Evolutionary conservation across 2,329 filamentous ascomycete species (phyloP).

Genomic region (Aspergillus neoniger): DNA sequence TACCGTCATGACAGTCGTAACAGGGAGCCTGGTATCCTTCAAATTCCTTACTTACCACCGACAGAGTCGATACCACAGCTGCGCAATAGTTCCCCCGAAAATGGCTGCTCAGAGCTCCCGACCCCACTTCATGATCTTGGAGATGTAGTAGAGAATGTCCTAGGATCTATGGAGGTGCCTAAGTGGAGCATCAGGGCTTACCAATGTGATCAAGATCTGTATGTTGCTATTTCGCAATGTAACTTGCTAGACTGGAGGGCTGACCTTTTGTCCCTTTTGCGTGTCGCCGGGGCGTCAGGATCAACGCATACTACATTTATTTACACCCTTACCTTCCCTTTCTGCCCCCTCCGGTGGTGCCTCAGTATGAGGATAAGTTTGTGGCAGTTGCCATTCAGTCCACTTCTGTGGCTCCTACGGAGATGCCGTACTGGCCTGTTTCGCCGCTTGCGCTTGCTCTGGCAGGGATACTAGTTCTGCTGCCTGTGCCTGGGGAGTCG

Average conservation of each 20-base stretch:
- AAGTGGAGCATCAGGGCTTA: conserved; percentile 1
- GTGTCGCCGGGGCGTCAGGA: conserved; percentile 7
- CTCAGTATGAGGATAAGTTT: conserved; percentile 15
- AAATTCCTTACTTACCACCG: no score
- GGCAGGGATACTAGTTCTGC: conserved; percentile 23
- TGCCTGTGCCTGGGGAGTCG: conserved; percentile 17
- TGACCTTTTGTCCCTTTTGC: neutral
- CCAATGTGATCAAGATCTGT: conserved; percentile 8
- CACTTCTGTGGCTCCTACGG: neutral
- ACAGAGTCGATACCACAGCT: no score
- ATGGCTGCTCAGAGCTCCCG: neutral
- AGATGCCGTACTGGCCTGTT: conserved; percentile 24
- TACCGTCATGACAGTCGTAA: neutral
- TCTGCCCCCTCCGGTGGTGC: conserved; percentile 16
- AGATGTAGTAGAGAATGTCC: neutral
- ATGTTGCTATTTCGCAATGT: neutral
- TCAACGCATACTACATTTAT: conserved; percentile 31
- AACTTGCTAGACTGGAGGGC: neutral
- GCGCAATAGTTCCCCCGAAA: no score
- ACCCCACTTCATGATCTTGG: neutral
- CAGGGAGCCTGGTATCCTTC: no score
- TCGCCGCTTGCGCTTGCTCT: conserved; percentile 25
- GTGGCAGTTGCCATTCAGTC: neutral
- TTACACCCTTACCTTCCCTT: conserved; percentile 29
- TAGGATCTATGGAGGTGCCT: neutral